Evolutionary conservation across 108 stramenopile species (phyloP), one percentile per base, ranked within the genome.

Genomic region (Fragilaria radians): DNA sequence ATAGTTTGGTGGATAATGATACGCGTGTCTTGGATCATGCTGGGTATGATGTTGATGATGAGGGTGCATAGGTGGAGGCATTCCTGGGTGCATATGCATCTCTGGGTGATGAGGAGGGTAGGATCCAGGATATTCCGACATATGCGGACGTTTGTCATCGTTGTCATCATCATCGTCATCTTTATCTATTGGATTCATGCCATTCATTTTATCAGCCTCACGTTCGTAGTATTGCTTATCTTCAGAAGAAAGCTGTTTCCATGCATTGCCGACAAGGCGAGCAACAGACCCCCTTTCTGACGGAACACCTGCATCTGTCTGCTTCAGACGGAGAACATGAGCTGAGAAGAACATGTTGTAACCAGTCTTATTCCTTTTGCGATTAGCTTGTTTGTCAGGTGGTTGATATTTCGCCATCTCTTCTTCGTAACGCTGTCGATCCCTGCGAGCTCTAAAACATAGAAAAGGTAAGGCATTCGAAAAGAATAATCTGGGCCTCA

Each of bases 291-390:
- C 88, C 21, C 84, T 69, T 67, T 89, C 88, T 3, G 82, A 78
- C 1, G 84, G 82, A 2, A 85, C 78, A 26, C 82, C 82, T 25
- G 59, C 62, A 51, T 79, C 80, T 9, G 77, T 66, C 52, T 79
- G 68, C 60, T 89, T 89, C 47, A 85, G 58, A 1, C 73, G 77
- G 21, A 73, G 53, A 22, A 89, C 84, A 53, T 85, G 78, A 46
- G 78, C 79, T 4, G 84, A 82, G 56, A 89, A 89, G 67, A 89
- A 89, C 72, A 89, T 79, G 54, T 89, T 89, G 70, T 89, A 85
- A 0, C 83, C 83, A 7, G 81, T 88, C 54, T 84, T 88, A 70
- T 84, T 84, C 24, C 83, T 66, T 65, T 89, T 89, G 24, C 80
- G 74, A 50, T 81, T 83, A 19, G 73, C 48, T n/a, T 65, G 57